Evolutionary conservation across 2,329 filamentous ascomycete species (phyloP), one percentile per base, ranked within the genome.

Genomic region (Sporothrix pallida): DNA sequence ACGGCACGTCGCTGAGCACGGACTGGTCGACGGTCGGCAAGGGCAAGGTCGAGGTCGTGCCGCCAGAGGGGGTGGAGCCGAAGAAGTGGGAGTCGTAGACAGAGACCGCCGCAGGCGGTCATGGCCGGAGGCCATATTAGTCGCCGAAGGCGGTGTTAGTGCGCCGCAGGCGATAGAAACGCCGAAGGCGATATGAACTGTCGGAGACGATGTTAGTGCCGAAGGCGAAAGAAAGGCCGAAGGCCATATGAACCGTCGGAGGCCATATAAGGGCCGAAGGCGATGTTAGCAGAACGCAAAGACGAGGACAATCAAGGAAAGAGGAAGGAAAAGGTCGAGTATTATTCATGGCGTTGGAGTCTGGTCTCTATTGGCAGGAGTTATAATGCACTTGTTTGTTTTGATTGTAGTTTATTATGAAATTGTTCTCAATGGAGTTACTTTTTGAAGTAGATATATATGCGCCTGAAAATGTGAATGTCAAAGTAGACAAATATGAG

Each of bases 1-100:
- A 97, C 78, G 96, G 96, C 4, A 99, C 96, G 0, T 89, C 93
- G 2, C 84, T 99, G 69, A 98, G 94, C 82, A 99, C 96, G 0
- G 94, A 95, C 80, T 99, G 96, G 96, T 83, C 84, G 10, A 92
- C 97, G 75, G 95, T 98, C 23, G 88, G 89, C 70, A 88, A 86
- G 76, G 89, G 89, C 20, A 91, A 84, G 31, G 92, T 98, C 37
- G 89, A 93, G 80, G 92, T 90, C 0, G 82, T 85, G 50, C 92
- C 93, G 9, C 93, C 93, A 0, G 91, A 94, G 65, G 93, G 93
- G 0, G 90, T 93, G 78, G 90, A 92, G 81, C 90, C 89, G 2
- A 95, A 92, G 86, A 90, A 91, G 80, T 96, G 91, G 90, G 56
- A 68, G 37, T 2, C 2, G 50, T 15, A 46, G 37, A 12, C 13